Conservation (phyloP, 495 filamentous ascomycete genomes). For the Hypomontagnella monticulosa region DNA sequence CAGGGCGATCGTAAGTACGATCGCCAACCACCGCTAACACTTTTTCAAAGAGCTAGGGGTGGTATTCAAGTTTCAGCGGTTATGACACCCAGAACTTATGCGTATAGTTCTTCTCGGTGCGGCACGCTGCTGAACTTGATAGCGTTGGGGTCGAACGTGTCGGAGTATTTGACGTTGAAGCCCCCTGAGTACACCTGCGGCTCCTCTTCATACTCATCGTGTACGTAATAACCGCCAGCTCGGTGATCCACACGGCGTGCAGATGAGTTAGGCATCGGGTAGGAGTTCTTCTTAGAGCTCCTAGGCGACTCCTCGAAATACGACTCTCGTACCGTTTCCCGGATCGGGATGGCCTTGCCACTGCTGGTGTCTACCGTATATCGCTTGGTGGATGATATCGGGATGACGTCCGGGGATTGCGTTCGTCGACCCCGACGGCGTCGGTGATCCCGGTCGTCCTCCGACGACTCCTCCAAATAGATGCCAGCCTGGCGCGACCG, state of each 20-base stretch:
- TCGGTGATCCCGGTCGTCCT: constrained; percentile 40
- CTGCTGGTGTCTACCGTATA: constrained; percentile 27
- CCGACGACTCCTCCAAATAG: constrained; percentile 40
- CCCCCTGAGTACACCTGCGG: constrained; percentile 12
- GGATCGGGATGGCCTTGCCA: constrained; percentile 29
- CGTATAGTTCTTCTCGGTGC: constrained; percentile 24
- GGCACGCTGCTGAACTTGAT: constrained; percentile 28
- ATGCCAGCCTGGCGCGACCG: constrained; percentile 35
- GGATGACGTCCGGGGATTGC: constrained; percentile 40
- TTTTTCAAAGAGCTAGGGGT: background rate
- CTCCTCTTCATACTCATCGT: constrained; percentile 36
- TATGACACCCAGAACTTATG: background rate
- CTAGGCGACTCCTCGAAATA: constrained; percentile 37
- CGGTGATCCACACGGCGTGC: constrained; percentile 28
- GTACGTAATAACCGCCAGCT: constrained; percentile 15
- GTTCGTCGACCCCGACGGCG: constrained; percentile 39
- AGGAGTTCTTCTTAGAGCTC: constrained; percentile 32
- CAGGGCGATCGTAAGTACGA: background rate
- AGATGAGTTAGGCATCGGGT: constrained; percentile 38
- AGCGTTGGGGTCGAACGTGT: constrained; percentile 16
- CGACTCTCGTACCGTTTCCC: constrained; percentile 24
- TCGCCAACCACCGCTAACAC: background rate
- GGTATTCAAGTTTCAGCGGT: background rate
- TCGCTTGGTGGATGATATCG: constrained; percentile 19
- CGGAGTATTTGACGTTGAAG: constrained; percentile 32